A percentile compares a stretch with the other conserved stretches of the same genome.
phyloP scores from a whole-genome alignment of 805 yeast species.

The Starmerella stellata region DNA sequence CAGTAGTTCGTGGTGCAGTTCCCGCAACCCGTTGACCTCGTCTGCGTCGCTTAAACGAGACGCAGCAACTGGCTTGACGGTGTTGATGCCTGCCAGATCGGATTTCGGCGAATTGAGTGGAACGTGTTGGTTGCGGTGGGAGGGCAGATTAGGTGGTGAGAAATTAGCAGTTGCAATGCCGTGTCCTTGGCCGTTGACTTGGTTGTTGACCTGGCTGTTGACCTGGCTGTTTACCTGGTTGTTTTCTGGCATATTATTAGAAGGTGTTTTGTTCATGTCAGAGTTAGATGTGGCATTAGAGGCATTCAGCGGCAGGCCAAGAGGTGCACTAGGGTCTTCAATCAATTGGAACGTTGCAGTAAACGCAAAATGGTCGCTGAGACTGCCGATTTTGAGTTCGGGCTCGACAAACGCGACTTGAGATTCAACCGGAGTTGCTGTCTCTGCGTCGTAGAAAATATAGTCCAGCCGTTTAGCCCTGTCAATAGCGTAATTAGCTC shows the following conservation, averaged over 20 bases:
- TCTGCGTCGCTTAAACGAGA: background rate
- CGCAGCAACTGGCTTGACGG: background rate
- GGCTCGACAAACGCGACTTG: slow-evolving; percentile 56
- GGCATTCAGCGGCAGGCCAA: background rate
- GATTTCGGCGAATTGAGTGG: background rate
- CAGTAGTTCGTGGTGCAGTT: slow-evolving; percentile 34
- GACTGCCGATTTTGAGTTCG: slow-evolving; percentile 51
- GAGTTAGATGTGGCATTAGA: background rate
- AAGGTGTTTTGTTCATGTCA: background rate
- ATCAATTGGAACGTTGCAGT: slow-evolving; percentile 17
- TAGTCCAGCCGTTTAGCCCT: slow-evolving; percentile 86
- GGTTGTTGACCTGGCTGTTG: background rate
- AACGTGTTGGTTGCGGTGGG: background rate
- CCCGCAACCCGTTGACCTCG: slow-evolving; percentile 1
- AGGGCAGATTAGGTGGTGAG: too few relatives aligned
- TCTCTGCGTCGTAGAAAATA: slow-evolving; percentile 50
- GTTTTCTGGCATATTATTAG: background rate
- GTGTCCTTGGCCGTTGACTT: too few relatives aligned
- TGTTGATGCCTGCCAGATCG: background rate
- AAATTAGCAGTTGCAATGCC: too few relatives aligned
- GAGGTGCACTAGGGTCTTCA: background rate
- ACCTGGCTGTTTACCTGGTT: background rate
- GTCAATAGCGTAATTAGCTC: slow-evolving; percentile 32
- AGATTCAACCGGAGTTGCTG: slow-evolving; percentile 40
- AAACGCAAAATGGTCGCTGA: slow-evolving; percentile 81